Evolutionary conservation across 1,139 yeast genomes (phyloP).

Genomic region (Suhomyces maxii): DNA sequence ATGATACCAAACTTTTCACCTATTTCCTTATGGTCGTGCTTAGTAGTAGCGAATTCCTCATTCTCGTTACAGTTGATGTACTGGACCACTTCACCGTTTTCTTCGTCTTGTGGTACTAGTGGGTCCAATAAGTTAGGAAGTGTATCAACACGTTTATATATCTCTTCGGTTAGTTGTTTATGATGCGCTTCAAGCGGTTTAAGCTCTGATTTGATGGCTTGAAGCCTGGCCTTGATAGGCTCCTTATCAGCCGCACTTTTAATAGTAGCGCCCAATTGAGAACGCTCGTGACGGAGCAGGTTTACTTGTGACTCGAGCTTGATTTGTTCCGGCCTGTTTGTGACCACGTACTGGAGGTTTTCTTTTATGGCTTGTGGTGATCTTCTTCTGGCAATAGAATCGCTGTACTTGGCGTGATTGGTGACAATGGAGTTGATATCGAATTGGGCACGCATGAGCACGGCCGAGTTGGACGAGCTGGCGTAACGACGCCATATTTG

Average conservation of each 20-base stretch:
- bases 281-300: conserved; percentile 30
- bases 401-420: conserved; percentile 37
- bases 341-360: conserved; percentile 33
- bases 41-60: conserved; percentile 21
- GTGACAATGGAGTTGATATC: conserved; percentile 50
- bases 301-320: conserved; percentile 25
- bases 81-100: conserved; percentile 39
- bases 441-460: conserved; percentile 41
- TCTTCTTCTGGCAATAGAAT: conserved; percentile 51
- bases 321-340: conserved; percentile 26
- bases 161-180: conserved; percentile 24
- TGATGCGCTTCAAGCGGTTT: conserved; percentile 35
- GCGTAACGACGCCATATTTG: conserved; percentile 10
- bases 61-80: conserved; percentile 47
- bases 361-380: conserved; percentile 26
- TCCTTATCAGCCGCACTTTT: conserved; percentile 14
- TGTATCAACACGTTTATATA: conserved; percentile 45
- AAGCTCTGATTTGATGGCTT: conserved; percentile 35
- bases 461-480: conserved; percentile 20
- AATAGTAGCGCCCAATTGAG: conserved; percentile 27
- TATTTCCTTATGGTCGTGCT: conserved; percentile 63
- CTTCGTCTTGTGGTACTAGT: conserved; percentile 47
- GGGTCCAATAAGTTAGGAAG: conserved; percentile 71
- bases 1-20: conserved; percentile 62
- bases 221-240: conserved; percentile 29